Percentiles rank a stretch among this genome's conserved stretches.
These are phyloP conservation scores for Verticillium albo-atrum DNA, from an alignment of 2,329 filamentous ascomycete genomes.

Conservation along the genomic window DNA sequence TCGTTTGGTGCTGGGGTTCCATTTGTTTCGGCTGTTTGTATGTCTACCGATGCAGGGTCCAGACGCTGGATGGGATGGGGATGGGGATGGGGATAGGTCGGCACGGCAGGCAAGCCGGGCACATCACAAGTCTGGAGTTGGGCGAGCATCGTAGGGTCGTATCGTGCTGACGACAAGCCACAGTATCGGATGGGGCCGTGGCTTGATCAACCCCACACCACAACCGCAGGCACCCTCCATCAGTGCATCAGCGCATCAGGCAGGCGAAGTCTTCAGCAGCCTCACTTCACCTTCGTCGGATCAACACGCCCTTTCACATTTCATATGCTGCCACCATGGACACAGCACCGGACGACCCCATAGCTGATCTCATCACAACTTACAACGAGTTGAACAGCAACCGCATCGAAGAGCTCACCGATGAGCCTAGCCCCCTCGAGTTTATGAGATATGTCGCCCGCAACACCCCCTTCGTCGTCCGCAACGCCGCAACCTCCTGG, in stretches of 20 bases:
- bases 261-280: background rate
- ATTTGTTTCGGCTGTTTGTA: background rate
- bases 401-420: conserved; percentile 54
- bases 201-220: background rate
- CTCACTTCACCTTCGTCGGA: background rate
- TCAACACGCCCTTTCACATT: background rate
- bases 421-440: conserved; percentile 68
- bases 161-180: too few species aligned
- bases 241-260: background rate
- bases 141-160: too few species aligned
- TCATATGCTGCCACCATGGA: background rate
- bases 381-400: conserved; percentile 69
- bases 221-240: background rate
- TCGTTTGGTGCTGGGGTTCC: background rate
- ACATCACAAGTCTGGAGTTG: too few species aligned
- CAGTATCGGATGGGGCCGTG: background rate
- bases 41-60: background rate
- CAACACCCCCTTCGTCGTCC: conserved; percentile 72
- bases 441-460: conserved; percentile 73
- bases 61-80: too few species aligned
- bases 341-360: conserved; percentile 27
- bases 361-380: conserved; percentile 55
- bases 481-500: conserved; percentile 60
- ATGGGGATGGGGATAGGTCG: too few species aligned
- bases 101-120: too few species aligned